Conservation (phyloP, 1,139 yeast species). For the Lodderomyces parapsilosis region DNA sequence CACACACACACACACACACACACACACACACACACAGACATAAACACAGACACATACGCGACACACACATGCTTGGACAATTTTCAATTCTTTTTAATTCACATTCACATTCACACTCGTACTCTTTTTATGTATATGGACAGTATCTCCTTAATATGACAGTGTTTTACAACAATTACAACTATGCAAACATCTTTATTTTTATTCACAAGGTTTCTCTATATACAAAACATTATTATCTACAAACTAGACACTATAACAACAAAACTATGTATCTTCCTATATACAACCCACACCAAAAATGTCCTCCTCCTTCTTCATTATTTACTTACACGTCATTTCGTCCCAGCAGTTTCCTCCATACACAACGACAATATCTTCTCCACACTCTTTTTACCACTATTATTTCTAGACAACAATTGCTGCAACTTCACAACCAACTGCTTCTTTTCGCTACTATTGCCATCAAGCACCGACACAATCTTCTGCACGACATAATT, state of each 20-base stretch:
- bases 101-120: too few relatives aligned
- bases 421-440: slow-evolving; percentile 62
- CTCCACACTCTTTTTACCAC: slow-evolving; percentile 78
- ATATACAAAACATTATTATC: neutral
- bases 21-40: too few relatives aligned
- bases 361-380: slow-evolving; percentile 40
- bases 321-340: neutral
- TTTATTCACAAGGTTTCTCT: neutral
- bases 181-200: too few relatives aligned
- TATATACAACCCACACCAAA: neutral
- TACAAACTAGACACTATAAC: neutral
- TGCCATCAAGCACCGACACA: slow-evolving; percentile 71
- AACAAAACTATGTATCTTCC: neutral
- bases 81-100: too few relatives aligned
- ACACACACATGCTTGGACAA: too few relatives aligned
- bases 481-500: slow-evolving; percentile 95
- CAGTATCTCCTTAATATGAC: too few relatives aligned
- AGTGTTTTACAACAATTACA: too few relatives aligned
- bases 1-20: too few relatives aligned
- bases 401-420: slow-evolving; percentile 51
- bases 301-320: neutral
- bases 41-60: too few relatives aligned
- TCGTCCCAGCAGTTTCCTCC: neutral
- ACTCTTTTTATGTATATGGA: too few relatives aligned
- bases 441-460: slow-evolving; percentile 61